Evolutionary conservation across 2,329 filamentous ascomycete species (phyloP).

Genomic region (Fusarium tricinctum): DNA sequence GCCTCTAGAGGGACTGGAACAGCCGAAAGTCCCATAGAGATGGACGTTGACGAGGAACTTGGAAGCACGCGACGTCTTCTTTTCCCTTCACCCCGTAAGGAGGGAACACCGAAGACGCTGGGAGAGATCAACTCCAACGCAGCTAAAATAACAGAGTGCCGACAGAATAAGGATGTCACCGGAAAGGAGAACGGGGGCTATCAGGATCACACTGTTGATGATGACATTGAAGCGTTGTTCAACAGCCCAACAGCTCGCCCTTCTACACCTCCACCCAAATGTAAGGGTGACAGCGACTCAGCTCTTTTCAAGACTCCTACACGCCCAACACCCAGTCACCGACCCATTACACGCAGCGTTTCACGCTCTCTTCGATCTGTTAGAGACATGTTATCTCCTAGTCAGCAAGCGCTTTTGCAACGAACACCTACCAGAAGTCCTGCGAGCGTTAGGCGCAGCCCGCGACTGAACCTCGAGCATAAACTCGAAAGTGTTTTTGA

Average conservation of each 20-base stretch:
- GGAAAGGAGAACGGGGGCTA: constrained; percentile 66
- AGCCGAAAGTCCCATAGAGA: constrained; percentile 69
- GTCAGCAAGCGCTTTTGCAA: constrained; percentile 59
- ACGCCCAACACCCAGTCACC: constrained; percentile 71
- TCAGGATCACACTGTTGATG: constrained; percentile 59
- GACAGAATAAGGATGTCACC: constrained; percentile 53
- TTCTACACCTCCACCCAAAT: constrained; percentile 67
- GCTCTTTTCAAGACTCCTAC: constrained; percentile 73
- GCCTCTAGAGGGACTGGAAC: constrained; percentile 69
- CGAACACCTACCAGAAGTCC: constrained; percentile 63
- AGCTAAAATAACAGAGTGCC: constrained; percentile 59
- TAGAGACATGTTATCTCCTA: constrained; percentile 61
- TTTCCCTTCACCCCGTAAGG: constrained; percentile 82
- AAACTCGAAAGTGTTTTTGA: constrained; percentile 59
- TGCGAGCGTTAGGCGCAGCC: constrained; percentile 59
- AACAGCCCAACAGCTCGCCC: constrained; percentile 65
- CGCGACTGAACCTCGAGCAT: constrained; percentile 57
- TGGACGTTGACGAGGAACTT: constrained; percentile 62
- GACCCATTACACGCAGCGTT: constrained; percentile 72
- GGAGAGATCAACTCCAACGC: constrained; percentile 69
- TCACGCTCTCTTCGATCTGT: constrained; percentile 68
- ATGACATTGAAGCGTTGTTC: constrained; percentile 76
- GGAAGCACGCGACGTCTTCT: constrained; percentile 76
- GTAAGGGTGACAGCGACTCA: constrained; percentile 56
- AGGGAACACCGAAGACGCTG: constrained; percentile 72